Evolutionary conservation across 108 stramenopile species (phyloP), one percentile per base, ranked within the genome.

Genomic region (Skeletonema menzelii): DNA sequence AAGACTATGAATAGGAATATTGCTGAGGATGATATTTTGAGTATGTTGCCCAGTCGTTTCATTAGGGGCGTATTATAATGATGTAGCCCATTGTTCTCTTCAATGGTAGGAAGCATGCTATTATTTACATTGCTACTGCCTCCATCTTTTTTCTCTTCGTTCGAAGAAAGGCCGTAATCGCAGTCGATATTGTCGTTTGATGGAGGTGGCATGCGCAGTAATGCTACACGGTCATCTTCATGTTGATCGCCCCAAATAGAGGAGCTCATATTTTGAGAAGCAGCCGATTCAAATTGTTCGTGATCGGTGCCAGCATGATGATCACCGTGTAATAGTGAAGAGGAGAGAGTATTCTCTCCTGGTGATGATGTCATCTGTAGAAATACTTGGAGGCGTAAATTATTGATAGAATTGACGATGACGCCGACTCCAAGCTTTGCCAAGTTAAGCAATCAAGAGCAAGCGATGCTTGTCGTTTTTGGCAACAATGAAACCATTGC

Each of bases 1-100:
- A 79, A 79, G 27, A 79, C 78, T 11, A 79, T 28, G 20, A 78
- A 59, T 17, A 78, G 65, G 35, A 78, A 66, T 34, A 78, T 72
- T 34, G 69, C 69, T 2, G 77, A 71, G 17, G 77, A 78, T n/a
- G 77, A 78, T 14, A 78, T 30, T 56, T 59, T 59, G 31, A 78
- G 32, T 15, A 61, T 34, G 34, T 64, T 59, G 0, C 56, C 57
- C 0, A 78, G 32, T 15, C 65, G 63, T 62, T 67, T 78, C 77
- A 78, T 78, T 13, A 78, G 27, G 10, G 69, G 59, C 15, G 77
- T 66, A 32, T 32, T 32, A 7, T 32, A 32, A 32, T 32, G 31
- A 7, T 32, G n/a, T n/a, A n/a, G n/a, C n/a, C n/a, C 32, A 17
- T 35, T 28, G n/a, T 27, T 28, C 28, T 28, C 19, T 31, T 28